Conservation (phyloP, 2,329 filamentous ascomycete species). For the Ciborinia camelliae region DNA sequence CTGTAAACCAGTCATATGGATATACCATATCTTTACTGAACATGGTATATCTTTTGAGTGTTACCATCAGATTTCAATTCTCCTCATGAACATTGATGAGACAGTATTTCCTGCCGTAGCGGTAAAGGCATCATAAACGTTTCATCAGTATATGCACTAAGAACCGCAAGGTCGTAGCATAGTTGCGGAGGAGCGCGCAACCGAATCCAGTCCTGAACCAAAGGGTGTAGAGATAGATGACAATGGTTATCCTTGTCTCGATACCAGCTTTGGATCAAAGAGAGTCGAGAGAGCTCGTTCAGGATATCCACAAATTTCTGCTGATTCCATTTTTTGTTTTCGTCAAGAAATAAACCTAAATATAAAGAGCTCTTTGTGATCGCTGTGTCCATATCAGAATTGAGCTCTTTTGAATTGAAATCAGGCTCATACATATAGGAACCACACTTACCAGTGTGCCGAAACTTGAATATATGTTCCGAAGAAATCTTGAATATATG, state of each 20-base stretch:
- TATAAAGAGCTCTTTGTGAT: too few species aligned
- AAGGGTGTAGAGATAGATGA: slow-evolving; percentile 28
- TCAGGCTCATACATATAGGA: too few species aligned
- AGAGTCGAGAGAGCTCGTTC: slow-evolving; percentile 22
- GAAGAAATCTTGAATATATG: slow-evolving; percentile 27
- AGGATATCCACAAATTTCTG: slow-evolving; percentile 25
- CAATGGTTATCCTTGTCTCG: slow-evolving; percentile 18
- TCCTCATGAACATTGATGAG: slow-evolving; percentile 20
- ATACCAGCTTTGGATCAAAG: slow-evolving; percentile 28
- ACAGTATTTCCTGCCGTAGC: slow-evolving; percentile 19
- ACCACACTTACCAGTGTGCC: too few species aligned
- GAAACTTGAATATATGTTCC: too few species aligned
- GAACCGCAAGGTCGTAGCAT: slow-evolving; percentile 13
- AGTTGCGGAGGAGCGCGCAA: slow-evolving; percentile 20
- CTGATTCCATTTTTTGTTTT: slow-evolving; percentile 17
- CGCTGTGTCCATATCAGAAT: too few species aligned
- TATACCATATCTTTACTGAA: neutral
- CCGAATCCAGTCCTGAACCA: slow-evolving; percentile 31
- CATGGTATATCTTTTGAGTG: neutral
- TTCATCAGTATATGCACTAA: neutral
- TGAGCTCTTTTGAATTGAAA: too few species aligned
- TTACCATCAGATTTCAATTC: neutral
- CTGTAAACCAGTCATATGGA: neutral
- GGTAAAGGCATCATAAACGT: neutral
- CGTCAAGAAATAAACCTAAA: neutral